A percentile compares a stretch with the other conserved stretches of the same genome.
Conservation (phyloP, 345 rosid species). For the Pugionium cornutum region DNA sequence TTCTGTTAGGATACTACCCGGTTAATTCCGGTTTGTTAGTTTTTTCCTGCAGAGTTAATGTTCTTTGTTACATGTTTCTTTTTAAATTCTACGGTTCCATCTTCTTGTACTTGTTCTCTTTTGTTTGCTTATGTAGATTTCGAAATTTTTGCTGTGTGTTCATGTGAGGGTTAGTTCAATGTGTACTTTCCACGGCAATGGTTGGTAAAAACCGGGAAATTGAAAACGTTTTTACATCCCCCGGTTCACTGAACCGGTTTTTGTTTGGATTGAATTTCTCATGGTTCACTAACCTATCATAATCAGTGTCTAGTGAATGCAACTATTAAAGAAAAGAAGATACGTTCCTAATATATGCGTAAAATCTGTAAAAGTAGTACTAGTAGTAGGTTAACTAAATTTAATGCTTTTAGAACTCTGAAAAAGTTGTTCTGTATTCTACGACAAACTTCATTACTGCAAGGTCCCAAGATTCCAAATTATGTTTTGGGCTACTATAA, state of each 20-base stretch:
- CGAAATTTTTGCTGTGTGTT: constrained; percentile 21
- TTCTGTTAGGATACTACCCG: constrained; percentile 36
- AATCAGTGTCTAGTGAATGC: not conserved
- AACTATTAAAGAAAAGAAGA: constrained; percentile 15
- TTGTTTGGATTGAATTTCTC: not conserved
- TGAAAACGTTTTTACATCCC: not conserved
- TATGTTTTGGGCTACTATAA: no score
- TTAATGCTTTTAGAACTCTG: constrained; percentile 23
- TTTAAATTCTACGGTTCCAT: not conserved
- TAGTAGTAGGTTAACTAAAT: constrained; percentile 23
- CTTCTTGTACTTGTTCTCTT: constrained; percentile 7
- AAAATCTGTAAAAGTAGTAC: not conserved
- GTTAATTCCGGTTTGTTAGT: constrained; percentile 24
- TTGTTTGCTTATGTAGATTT: constrained; percentile 5
- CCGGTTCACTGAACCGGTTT: constrained; percentile 17
- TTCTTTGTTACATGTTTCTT: constrained; percentile 12
- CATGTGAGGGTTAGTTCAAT: constrained; percentile 22
- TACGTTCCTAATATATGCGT: constrained; percentile 14
- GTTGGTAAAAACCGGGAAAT: constrained; percentile 24
- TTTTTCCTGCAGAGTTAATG: constrained; percentile 11
- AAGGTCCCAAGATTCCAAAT: no score
- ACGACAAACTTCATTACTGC: constrained; percentile 27
- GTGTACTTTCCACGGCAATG: constrained; percentile 22
- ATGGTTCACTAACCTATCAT: constrained; percentile 10
- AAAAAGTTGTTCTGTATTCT: constrained; percentile 33